Base-by-base conservation (phyloP, 495 filamentous ascomycete genomes). In the Pyronema omphalodes region DNA sequence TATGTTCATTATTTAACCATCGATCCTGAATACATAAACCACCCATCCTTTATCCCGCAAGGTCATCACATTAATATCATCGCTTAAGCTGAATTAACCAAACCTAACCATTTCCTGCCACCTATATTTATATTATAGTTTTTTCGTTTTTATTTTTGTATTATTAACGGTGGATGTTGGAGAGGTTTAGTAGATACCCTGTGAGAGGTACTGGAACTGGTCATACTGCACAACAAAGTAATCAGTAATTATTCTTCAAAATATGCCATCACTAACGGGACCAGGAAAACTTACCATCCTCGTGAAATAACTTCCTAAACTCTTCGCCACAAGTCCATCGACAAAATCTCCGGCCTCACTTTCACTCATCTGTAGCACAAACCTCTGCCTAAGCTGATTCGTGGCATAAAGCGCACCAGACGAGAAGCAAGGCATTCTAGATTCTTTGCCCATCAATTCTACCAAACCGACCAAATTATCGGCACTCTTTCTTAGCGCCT, bases 161-260 rank as follows among this genome's bases (percentile, higher is more conserved):
- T 40, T 40, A n/a, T n/a, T n/a, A n/a, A n/a, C n/a, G n/a, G n/a
- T n/a, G n/a, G n/a, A n/a, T 29, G 39, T 41, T 41, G 39, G 3
- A 1, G 2, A 3, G 12, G 34, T 47, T 51, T 68, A 85, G 64
- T 86, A 86, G 65, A 86, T 86, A 63, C 82, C 82, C 66, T 86
- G 82, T 4, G 82, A 84, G 51, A 82, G 72, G 67, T 86, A 86
- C 62, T 86, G 82, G 67, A 84, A 86, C 56, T 82, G 83, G 67
- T 86, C 82, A 67, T 86, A 86, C 53, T 57, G 47, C 37, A 47
- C 9, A 37, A 23, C 37, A n/a, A n/a, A n/a, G n/a, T 53, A 19
- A 7, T 44, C 48, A 56, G 44, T 17, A 60, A 9, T 37, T 5
- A 3, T 4, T 19, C 3, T n/a, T 23, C 29, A 50, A 35, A 12